Conservation (phyloP, 1,284 basidiomycete genomes). For the Irpex lacteus region DNA sequence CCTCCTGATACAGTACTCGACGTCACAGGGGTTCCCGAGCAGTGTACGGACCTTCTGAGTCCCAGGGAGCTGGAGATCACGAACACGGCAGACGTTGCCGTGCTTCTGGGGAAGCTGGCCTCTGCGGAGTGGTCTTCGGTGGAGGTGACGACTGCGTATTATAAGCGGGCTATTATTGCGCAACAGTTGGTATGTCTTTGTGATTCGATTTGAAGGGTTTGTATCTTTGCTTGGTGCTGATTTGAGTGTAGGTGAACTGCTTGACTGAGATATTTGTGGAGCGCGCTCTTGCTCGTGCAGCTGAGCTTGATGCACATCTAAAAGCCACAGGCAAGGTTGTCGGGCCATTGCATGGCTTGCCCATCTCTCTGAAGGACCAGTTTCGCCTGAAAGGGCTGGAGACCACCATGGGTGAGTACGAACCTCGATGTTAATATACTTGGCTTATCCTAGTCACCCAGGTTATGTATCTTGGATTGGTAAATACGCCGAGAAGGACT, state of each 20-base stretch:
- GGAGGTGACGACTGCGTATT: constrained; percentile 53
- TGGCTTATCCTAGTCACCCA: constrained; percentile 19
- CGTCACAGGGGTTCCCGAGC: constrained; percentile 40
- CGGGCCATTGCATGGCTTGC: constrained; percentile 53
- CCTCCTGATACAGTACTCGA: constrained; percentile 34
- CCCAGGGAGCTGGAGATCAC: constrained; percentile 49
- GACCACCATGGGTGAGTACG: constrained; percentile 47
- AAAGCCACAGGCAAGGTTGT: constrained; percentile 36
- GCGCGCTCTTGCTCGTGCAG: constrained; percentile 43
- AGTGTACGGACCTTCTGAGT: constrained; percentile 42
- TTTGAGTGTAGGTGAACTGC: constrained; percentile 39
- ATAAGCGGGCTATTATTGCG: constrained; percentile 57
- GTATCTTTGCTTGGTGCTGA: constrained; percentile 8
- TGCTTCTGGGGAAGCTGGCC: constrained; percentile 39
- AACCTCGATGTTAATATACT: not conserved
- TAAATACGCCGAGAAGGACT: constrained; percentile 33
- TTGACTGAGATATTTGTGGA: constrained; percentile 49
- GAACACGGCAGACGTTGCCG: constrained; percentile 37
- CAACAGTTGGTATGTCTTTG: constrained; percentile 49
- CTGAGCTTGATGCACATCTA: constrained; percentile 41
- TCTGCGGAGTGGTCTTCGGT: constrained; percentile 39
- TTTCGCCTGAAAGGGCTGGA: constrained; percentile 57
- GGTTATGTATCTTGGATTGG: constrained; percentile 47
- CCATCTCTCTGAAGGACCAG: constrained; percentile 58
- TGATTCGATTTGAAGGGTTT: constrained; percentile 5